Percentiles rank a stretch among this genome's conserved stretches.
phyloP scores from a whole-genome alignment of 2,329 filamentous ascomycete genomes.

The Pleomassaria siparia region DNA sequence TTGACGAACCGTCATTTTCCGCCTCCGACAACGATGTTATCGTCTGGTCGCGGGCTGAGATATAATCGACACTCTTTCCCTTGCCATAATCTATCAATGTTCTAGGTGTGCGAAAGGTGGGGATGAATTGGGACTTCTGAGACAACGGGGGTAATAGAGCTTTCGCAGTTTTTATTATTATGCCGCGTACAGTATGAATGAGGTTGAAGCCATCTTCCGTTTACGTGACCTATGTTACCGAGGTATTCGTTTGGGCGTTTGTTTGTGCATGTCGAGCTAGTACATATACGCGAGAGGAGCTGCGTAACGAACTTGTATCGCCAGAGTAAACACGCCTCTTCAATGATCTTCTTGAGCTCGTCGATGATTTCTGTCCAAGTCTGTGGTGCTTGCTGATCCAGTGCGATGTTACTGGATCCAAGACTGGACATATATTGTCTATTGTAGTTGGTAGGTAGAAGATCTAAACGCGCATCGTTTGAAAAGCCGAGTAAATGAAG shows the following conservation, averaged over 20 bases:
- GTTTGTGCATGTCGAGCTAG: conserved; percentile 14
- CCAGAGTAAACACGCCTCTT: conserved; percentile 21
- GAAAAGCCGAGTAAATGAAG: not conserved
- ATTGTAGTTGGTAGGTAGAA: not conserved
- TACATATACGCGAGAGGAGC: conserved; percentile 18
- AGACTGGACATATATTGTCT: conserved; percentile 28
- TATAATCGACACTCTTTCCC: conserved; percentile 11
- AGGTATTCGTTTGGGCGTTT: conserved; percentile 30
- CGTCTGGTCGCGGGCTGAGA: conserved; percentile 16
- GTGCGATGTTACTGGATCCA: conserved; percentile 36
- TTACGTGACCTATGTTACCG: conserved; percentile 10
- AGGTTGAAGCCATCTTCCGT: conserved; percentile 7
- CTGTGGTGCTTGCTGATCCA: conserved; percentile 37
- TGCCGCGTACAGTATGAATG: conserved; percentile 24
- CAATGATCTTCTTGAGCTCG: conserved; percentile 15
- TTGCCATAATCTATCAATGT: conserved; percentile 21
- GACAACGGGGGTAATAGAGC: conserved; percentile 24
- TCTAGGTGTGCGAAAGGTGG: conserved; percentile 29
- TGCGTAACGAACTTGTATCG: conserved; percentile 33
- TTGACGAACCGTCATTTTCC: conserved; percentile 39
- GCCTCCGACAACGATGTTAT: conserved; percentile 39
- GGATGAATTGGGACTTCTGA: conserved; percentile 14
- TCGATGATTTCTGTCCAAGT: conserved; percentile 24
- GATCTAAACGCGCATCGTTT: not conserved
- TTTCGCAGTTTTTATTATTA: conserved; percentile 17